Base-by-base conservation (phyloP, 1,139 yeast genomes). In the Debaryomyces subglobosus region DNA sequence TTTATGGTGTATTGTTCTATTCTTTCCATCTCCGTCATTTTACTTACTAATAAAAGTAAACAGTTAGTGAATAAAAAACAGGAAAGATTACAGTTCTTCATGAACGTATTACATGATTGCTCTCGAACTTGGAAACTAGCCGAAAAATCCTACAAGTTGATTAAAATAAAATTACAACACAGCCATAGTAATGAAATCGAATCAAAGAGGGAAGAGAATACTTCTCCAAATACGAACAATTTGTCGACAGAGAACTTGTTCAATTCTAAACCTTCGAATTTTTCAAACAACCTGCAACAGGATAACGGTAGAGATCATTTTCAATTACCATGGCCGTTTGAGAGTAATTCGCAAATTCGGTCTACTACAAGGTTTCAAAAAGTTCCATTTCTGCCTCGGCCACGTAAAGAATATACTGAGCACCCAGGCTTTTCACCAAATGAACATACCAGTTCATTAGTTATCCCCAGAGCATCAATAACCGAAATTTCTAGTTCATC, bases 71-170 rank as follows among this genome's bases (percentile, higher is more conserved):
- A 62, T 12, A 62, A 61, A 46, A 57, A 64, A 46, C 64, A 63
- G 41, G 58, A 63, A 18, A 62, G 68, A 39, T 63, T 74, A 37
- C 65, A 62, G 40, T 76, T 69, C 57, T 78, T 73, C 53, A 65
- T 77, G 66, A 64, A 59, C 43, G 75, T 68, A 9, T 65, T 69
- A 43, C 61, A 63, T 29, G 77, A 70, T 18, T 69, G 74, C 46
- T 75, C 77, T 5, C 67, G 64, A 49, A 77, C 81, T 0, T 78
- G 83, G 83, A 74, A 69, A 42, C 59, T 78, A 50, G 79, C 81
- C 1, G 79, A 75, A 50, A 77, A 75, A 50, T 76, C 81, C 0
- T 73, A 70, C 55, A 62, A 67, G 40, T 64, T 77, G 52, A 75
- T 78, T 47, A 67, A 70, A 24, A 57, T 66, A n/a, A 71, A 69